Evolutionary conservation across 2,329 filamentous ascomycete species (phyloP).

Genomic region (Canariomyces notabilis): DNA sequence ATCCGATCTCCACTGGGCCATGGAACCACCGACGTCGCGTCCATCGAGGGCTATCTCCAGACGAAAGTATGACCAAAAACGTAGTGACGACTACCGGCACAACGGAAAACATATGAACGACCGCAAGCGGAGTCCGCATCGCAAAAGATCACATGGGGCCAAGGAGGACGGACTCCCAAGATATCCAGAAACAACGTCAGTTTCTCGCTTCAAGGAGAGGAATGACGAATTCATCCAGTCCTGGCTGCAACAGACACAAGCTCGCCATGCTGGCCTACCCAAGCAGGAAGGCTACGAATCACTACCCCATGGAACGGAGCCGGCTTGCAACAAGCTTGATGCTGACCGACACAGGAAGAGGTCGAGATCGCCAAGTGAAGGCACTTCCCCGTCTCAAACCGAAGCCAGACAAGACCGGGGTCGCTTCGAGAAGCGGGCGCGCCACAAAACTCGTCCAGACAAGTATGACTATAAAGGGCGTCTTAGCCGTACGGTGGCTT

Average conservation of each 20-base stretch:
- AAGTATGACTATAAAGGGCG: conserved; percentile 39
- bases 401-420: conserved; percentile 8
- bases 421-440: conserved; percentile 45
- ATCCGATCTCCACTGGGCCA: not conserved
- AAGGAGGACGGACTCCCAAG: not conserved
- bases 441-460: conserved; percentile 52
- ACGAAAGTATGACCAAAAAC: not conserved
- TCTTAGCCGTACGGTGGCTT: not conserved
- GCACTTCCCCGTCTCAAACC: conserved; percentile 19
- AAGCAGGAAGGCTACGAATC: not conserved
- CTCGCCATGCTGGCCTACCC: not conserved
- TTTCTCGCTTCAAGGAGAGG: not conserved
- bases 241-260: conserved; percentile 21
- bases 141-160: not conserved
- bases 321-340: not conserved
- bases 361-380: conserved; percentile 5
- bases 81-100: not conserved
- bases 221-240: conserved; percentile 19
- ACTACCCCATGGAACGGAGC: not conserved
- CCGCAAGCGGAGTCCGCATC: not conserved
- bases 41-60: not conserved
- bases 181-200: not conserved
- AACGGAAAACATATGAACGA: not conserved
- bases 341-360: conserved; percentile 14
- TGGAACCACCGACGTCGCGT: conserved; percentile 2